Evolutionary conservation across 2,329 filamentous ascomycete species (phyloP), one percentile per base, ranked within the genome.

Genomic region (Trichothecium roseum): DNA sequence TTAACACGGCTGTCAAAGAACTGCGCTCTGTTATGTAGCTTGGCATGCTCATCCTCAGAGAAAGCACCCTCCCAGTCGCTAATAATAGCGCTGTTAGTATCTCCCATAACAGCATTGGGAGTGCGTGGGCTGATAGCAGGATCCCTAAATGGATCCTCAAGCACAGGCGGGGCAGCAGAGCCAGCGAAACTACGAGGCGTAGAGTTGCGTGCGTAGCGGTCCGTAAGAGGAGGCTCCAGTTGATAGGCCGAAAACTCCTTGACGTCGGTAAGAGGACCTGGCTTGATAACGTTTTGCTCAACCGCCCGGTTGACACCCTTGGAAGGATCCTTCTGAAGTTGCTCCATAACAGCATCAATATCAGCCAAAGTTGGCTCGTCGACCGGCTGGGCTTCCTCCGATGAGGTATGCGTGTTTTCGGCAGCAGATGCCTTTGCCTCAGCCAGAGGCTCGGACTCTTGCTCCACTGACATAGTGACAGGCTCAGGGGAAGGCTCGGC

Each of bases 1-100:
- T 94, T 87, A 42, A 98, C 84, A 51, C 84, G 87, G 32, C 77
- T 81, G 51, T 96, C 87, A 50, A 96, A 95, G 69, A 94, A 96
- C 32, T 77, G 74, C 43, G 84, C 84, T 32, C 87, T 78, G 36
- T 79, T 78, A 44, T 84, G 77, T 37, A 96, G 66, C 57, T 94
- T 94, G 34, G 78, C 74, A 39, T 93, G 85, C 49, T 93, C 84
- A 24, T 81, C 79, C 14, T 85, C 84, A 8, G 82, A 81, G 42
- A 95, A 79, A 32, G 81, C 77, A 51, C 82, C 82, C 50, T 94
- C 87, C 91, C 91, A 98, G 55, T 96, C 89, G 53, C 88, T 95
- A 40, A 78, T 73, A 17, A 81, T 78, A 13, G 80, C 64, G 41
- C 74, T 78, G 18, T 73, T 72, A 15, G 39, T 40, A 9, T 51